Base-by-base conservation (phyloP, 2,329 filamentous ascomycete genomes). In the Incumbomyces lentus region DNA sequence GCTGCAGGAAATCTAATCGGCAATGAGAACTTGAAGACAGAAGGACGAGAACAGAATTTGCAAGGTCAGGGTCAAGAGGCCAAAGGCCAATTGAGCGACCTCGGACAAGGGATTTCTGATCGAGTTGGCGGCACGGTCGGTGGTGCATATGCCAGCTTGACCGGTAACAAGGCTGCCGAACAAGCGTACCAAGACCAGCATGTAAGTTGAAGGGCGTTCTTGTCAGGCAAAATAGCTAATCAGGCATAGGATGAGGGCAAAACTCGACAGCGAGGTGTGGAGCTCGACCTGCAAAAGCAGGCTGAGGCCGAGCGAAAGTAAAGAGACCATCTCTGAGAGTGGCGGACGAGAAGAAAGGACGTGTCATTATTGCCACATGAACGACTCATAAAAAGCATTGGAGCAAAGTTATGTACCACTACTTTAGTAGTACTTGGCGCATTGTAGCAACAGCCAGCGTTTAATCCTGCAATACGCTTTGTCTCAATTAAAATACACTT, bases 41-140 rank as follows among this genome's bases (percentile, higher is more conserved):
- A 80, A 18, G 90, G 90, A 4, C 78, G 78, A 29, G 67, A 82
- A 58, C 88, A 95, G 70, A 93, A 94, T 61, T 70, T 77, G 30
- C 74, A 83, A 52, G 90, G 89, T 16, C 84, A 92, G 67, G 76
- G 75, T 29, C 81, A 89, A 64, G 86, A 95, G 67, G 86, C 87
- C 4, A 75, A 82, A 61, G 88, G 88, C 13, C 89, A 95, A 67
- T 59, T 92, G 38, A 80, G 68, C 49, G 88, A 95, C 61, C 72
- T 83, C 35, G 79, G 81, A 5, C 70, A 74, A 50, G 90, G 89
- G 7, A 63, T 82, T 13, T 67, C 70, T 29, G 73, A 82, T 59
- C 79, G 84, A n/a, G 73, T 82, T 19, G 70, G 78, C 37, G 88
- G 89, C 10, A 72, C 82, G 1, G 56, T 94, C 3, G 86, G 87